Evolutionary conservation across 331 rosid genomes (phyloP), one percentile per base, ranked within the genome.

Genomic region (Prunus yedoensis): DNA sequence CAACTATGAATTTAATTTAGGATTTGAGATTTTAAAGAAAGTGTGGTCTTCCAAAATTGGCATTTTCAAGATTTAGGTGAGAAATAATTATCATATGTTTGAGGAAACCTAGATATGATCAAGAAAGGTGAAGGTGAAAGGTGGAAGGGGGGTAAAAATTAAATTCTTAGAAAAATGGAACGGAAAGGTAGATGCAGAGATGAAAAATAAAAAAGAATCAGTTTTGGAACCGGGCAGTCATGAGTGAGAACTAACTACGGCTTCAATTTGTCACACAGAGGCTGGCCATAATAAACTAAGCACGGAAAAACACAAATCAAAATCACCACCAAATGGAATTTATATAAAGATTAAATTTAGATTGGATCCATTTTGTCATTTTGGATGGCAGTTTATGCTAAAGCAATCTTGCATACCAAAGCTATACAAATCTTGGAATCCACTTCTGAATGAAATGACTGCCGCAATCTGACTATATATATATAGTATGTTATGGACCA

Each of bases 21-120:
- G 62, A 25, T 3, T 35, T 70, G 47, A 51, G 21, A 64, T 78
- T 77, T 76, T 49, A 69, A 75, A 74, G 74, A 73, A 32, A 49
- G 23, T 62, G 78, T 46, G 83, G 83, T 84, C 79, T 76, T 80
- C 83, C 78, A 88, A 77, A 81, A 72, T 35, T 84, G 77, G 14
- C 54, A 70, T 68, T 79, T 78, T 76, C 88, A 86, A 73, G 77
- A 46, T 73, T 65, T 79, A 46, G 74, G 60, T 77, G 71, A 81
- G 75, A 66, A 27, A 51, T 59, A 70, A 73, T 43, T 59, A 53
- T 20, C 8, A 11, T 8, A 2, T 18, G 63, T 15, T 32, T 70
- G 57, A 74, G 70, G 61, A 53, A 67, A 69, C 62, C 72, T 20
- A 47, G 60, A 66, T 23, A 12, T 20, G 20, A 43, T 18, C 53